Evolutionary conservation across 139 green algal species (phyloP).

Genomic region (Chlamydomonas schloesseri): DNA sequence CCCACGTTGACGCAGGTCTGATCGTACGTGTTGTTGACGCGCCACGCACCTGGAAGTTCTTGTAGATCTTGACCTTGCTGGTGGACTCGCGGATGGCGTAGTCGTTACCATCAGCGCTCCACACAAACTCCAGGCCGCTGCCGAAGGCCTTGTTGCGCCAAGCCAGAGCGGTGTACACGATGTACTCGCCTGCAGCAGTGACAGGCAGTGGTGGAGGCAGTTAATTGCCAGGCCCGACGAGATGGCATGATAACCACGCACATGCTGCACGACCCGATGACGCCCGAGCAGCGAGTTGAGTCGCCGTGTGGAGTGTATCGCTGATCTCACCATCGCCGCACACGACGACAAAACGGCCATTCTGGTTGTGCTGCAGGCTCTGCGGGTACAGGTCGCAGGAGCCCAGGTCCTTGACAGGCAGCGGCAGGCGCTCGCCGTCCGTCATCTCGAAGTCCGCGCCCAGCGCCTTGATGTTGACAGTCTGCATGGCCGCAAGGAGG

Average conservation of each 20-base stretch:
- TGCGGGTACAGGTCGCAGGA: constrained; percentile 96
- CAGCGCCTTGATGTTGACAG: constrained; percentile 89
- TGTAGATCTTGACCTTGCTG: constrained; percentile 76
- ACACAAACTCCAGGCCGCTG: constrained; percentile 91
- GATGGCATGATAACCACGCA: too few species aligned
- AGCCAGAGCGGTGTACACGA: constrained; percentile 99
- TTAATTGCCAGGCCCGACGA: too few species aligned
- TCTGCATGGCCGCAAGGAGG: too few species aligned
- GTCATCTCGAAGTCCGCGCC: constrained; percentile 75
- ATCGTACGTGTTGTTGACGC: too few species aligned
- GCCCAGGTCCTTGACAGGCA: constrained; percentile 97
- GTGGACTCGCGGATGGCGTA: constrained; percentile 87
- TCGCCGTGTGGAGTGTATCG: not conserved
- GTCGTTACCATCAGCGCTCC: constrained; percentile 90
- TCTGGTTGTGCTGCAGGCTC: constrained; percentile 91
- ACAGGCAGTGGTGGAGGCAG: not conserved
- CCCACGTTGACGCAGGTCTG: too few species aligned
- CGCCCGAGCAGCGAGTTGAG: too few species aligned
- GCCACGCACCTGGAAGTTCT: constrained; percentile 77
- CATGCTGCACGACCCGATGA: too few species aligned
- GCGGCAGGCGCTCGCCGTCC: constrained; percentile 96
- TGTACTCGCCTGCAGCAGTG: constrained; percentile 82
- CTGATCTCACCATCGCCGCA: constrained; percentile 87
- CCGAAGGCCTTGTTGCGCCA: constrained; percentile 99
- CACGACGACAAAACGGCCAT: constrained; percentile 97